Evolutionary conservation across 306 rosid species (phyloP), one percentile per base, ranked within the genome.

Genomic region (Sindora glabra): DNA sequence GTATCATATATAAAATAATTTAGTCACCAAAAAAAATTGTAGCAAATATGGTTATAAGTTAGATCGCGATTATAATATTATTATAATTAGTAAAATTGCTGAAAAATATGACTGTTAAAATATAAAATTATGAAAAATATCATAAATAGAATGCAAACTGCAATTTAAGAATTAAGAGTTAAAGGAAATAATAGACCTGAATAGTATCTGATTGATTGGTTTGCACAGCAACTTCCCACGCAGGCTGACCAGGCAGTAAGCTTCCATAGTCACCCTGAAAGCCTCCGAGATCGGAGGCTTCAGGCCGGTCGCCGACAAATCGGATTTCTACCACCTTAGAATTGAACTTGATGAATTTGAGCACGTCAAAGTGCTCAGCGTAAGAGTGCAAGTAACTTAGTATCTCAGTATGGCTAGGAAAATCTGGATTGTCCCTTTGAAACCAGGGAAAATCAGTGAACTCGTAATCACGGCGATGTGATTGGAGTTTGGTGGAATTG

Each of bases 401-500:
- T 6, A 88, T 62, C 48, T 88, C 80, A 22, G 58, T 42, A 37
- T 88, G 77, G 29, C 77, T 67, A 0, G 96, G 94, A 12, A 75
- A 88, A 4, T 58, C 56, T 0, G 75, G 3, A 54, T 53, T 77
- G 14, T 82, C 78, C 23, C 94, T 75, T 1, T 80, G 26, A 4
- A 77, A 71, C 96, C 96, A 88, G 12, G 80, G 96, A 45, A 84
- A 88, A 69, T 84, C 96, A 1, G 92, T 75, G 80, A 88, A 88
- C 72, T 88, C 94, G 33, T 88, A 88, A 16, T 69, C 83, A 9
- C 77, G 47, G 7, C 89, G 89, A 2, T 54, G 63, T 5, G 96
- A 77, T 39, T 88, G 96, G 63, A 88, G 89, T 70, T 34, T 88
- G 1, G 96, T 88, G 14, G 96, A 82, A 51, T 44, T 47, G 70